Evolutionary conservation across 352 stramenopile genomes (phyloP), one percentile per base, ranked within the genome.

Genomic region (Phytophthora chlamydospora): DNA sequence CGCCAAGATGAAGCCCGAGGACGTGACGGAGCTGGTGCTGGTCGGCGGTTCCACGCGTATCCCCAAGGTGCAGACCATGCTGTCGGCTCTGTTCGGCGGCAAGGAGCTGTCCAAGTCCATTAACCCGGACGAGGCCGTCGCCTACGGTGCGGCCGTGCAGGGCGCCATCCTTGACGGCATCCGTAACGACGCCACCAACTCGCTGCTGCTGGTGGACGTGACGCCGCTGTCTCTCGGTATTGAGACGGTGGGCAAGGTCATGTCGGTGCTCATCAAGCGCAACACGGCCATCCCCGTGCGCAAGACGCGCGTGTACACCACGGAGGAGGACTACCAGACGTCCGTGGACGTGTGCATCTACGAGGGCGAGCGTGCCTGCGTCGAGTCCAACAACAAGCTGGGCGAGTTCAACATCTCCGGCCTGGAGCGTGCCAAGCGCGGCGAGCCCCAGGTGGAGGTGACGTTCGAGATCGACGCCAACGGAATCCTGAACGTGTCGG

Each of bases 401-500:
- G 92, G 91, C 52, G 84, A 94, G 50, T 98, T 98, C 66, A 92
- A 89, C 62, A 97, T 98, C 59, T 90, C 75, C 3, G 91, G 91
- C 55, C 68, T 98, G 12, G 76, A 97, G 71, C 83, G 85, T 47
- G 89, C 87, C 39, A 90, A 91, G 59, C 88, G 86, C 32, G 90
- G 91, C 31, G 89, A 97, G 73, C 89, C 91, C 14, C 93, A 98
- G 75, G 83, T 97, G 13, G 88, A 96, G 59, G 85, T 95, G 36
- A 96, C 87, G 45, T 98, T 98, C 63, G 77, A 91, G 51, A 86
- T 98, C 31, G 92, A 98, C 66, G 90, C 91, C 3, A 98, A 98
- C 61, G 92, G 92, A 43, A 97, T 98, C 63, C 69, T 98, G 32
- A 91, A 94, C 71, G 92, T 98, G 31, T 89, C 78, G 42, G 91